Conservation (phyloP, 106 monocot species). For the Narthecium ossifragum region DNA sequence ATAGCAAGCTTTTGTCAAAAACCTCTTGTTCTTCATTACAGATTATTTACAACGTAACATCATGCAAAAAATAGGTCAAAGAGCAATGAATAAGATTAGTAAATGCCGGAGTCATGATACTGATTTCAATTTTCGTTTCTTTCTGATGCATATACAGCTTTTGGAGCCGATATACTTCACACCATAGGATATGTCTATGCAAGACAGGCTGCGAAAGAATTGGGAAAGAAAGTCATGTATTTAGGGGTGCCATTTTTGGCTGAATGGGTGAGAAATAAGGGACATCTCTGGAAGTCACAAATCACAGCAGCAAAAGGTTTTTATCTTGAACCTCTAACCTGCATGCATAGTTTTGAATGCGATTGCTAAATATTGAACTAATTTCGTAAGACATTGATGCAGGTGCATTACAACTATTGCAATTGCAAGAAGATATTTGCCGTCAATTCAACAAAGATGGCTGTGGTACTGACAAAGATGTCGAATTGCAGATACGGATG, state of each 20-base stretch:
- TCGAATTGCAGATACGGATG: slow-evolving; percentile 43
- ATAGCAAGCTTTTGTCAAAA: no score
- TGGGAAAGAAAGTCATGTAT: slow-evolving; percentile 71
- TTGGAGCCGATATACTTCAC: slow-evolving; percentile 60
- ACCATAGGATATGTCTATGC: slow-evolving; percentile 83
- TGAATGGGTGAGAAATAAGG: slow-evolving; percentile 81
- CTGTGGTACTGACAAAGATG: slow-evolving; percentile 29
- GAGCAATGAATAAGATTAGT: no score
- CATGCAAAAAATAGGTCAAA: no score
- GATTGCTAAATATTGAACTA: slow-evolving; percentile 3
- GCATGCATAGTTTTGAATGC: neutral
- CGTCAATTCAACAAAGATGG: slow-evolving; percentile 47
- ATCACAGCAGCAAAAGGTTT: slow-evolving; percentile 85
- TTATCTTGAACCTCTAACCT: neutral
- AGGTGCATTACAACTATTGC: slow-evolving; percentile 82
- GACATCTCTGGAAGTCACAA: slow-evolving; percentile 78
- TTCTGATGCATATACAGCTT: slow-evolving; percentile 32
- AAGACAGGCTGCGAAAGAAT: slow-evolving; percentile 80
- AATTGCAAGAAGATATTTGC: slow-evolving; percentile 71
- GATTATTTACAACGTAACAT: no score
- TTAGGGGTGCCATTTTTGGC: slow-evolving; percentile 77
- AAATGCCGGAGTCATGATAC: neutral
- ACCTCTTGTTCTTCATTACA: no score
- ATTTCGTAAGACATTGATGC: slow-evolving; percentile 8
- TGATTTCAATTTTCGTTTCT: slow-evolving; percentile 4